phyloP scores from a whole-genome alignment of 2,329 filamentous ascomycete genomes.

The Tolypocladium inflatum region DNA sequence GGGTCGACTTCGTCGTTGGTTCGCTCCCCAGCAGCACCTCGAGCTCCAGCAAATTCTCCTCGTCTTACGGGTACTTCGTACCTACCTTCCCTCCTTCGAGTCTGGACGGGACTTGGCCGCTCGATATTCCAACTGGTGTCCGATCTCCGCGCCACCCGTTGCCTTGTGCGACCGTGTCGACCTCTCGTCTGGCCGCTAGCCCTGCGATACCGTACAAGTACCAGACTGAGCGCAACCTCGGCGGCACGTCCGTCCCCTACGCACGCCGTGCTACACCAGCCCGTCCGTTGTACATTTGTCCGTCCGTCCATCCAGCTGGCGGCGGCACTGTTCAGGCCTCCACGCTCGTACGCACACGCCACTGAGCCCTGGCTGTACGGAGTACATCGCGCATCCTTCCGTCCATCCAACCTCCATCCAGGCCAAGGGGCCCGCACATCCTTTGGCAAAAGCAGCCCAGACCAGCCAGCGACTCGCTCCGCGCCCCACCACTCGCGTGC shows the following conservation, averaged over 20 bases:
- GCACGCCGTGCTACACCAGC: constrained; percentile 2
- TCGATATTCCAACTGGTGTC: background rate
- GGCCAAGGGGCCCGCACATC: background rate
- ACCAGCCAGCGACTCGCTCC: background rate
- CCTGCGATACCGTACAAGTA: constrained; percentile 1
- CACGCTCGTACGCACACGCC: constrained; percentile 1
- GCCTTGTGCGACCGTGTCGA: constrained; percentile 2
- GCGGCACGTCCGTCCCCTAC: constrained; percentile 1
- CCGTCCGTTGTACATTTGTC: background rate
- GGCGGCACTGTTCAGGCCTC: background rate
- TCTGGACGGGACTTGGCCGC: background rate
- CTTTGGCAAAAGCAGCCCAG: background rate
- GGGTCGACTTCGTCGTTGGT: background rate
- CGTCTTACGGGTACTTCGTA: background rate
- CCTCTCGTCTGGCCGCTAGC: constrained; percentile 2
- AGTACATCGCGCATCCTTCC: background rate
- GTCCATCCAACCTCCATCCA: background rate
- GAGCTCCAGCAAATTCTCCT: background rate
- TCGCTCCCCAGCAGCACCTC: background rate
- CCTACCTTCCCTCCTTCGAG: background rate
- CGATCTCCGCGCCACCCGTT: constrained; percentile 2
- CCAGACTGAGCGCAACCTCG: constrained; percentile 2
- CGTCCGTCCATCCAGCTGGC: background rate
- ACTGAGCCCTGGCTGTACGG: background rate
- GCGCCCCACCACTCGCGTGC: constrained; percentile 1